Evolutionary conservation across 2,329 filamentous ascomycete species (phyloP), one percentile per base, ranked within the genome.

Genomic region (Fusarium anguioides): DNA sequence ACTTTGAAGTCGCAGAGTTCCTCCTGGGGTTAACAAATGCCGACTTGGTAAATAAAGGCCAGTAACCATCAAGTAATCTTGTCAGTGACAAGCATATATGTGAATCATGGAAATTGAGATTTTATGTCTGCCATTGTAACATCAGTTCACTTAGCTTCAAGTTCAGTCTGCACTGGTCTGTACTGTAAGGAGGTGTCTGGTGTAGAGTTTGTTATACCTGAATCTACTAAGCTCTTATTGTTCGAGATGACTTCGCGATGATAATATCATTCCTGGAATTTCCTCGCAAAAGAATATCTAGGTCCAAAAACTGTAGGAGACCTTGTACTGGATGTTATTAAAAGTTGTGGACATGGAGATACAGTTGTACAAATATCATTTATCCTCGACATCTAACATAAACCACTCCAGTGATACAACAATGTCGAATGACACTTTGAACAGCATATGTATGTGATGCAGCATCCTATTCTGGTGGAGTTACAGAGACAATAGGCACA

Each of bases 361-460:
- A 8, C 5, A 4, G 15, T 33, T 33, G 31, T 36, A 15, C 8
- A 21, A 29, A 23, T 24, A 27, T 15, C 36, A 21, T 21, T 39
- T 39, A 33, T 33, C 8, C 36, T 21, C 21, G 15, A 10, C 24
- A 24, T 42, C 10, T 8, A 41, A 41, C 21, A 9, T 24, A 49
- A 41, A 42, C 18, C 8, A 23, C 23, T 29, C 27, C 33, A 29
- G 36, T 42, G 29, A 36, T 40, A 23, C 36, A 26, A 26, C 36
- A 51, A 11, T n/a, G 10, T 60, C 11, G 21, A 36, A 31, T 31
- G 35, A 12, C 24, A 33, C 44, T 49, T 37, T 26, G 39, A 21
- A 51, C 36, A 60, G 8, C 50, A 42, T 29, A n/a, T 33, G n/a
- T 15, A 51, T 36, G 40, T 47, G 57, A 42, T 47, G 35, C 48